Evolutionary conservation across 2,329 filamentous ascomycete genomes (phyloP), one percentile per base, ranked within the genome.

Genomic region (Uncinocarpus reesii): DNA sequence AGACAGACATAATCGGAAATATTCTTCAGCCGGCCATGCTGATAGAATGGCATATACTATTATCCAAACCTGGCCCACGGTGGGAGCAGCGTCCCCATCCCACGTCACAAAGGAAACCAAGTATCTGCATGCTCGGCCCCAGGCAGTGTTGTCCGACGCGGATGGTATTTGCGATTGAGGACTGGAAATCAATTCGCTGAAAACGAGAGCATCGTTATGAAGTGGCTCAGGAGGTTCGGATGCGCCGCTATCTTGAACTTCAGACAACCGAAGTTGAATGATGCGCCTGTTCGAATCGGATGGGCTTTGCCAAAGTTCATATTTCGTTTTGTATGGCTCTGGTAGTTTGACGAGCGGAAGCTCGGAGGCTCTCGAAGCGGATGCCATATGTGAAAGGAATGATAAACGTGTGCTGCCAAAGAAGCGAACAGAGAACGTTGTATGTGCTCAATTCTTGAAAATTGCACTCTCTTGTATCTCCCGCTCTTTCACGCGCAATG

Each of bases 31-130:
- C 18, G 57, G 61, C 38, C 44, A 58, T 46, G 55, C 53, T 1
- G 62, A 61, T 18, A 65, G 60, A n/a, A 67, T 61, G 20, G 65
- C 64, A 45, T 70, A 61, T 15, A 68, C 52, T 10, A 67, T 47
- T 32, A 62, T 62, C 67, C 66, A 70, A 23, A 69, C 60, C 45
- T 70, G 66, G 1, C 56, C 59, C 26, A 69, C 52, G 8, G 62
- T 60, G 0, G 66, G 65, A 18, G 61, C 34, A 7, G 50, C 51
- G 10, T 43, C 48, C 10, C 53, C 56, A 13, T 58, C 56, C 67
- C 66, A 70, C 42, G 60, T 55, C 31, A 69, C 54, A 3, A 56
- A 55, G 2, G 60, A 64, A 13, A 59, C 54, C 4, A 60, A 61
- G 29, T 56, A 60, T 46, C 63, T 50, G 24, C 58, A 58, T n/a